A percentile compares a stretch with the other conserved stretches of the same genome.
Evolutionary conservation across 208 protist species (phyloP).

Genomic region (Leishmania major): DNA sequence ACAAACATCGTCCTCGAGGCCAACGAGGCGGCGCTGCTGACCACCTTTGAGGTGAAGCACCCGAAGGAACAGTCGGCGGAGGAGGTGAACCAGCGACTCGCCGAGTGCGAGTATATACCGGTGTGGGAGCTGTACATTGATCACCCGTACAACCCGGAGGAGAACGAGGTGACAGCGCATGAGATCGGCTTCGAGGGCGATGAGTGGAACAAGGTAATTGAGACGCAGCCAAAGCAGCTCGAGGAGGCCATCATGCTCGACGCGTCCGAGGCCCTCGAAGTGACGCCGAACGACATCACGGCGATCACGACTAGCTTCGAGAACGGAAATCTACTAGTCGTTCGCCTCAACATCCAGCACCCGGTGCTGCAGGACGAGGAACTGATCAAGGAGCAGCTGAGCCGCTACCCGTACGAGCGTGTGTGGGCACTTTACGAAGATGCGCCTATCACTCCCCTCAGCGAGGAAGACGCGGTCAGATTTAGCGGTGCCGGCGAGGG

Average conservation of each 20-base stretch:
- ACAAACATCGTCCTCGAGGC: slow-evolving; percentile 39
- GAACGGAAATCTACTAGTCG: slow-evolving; percentile 36
- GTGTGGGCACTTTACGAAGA: slow-evolving; percentile 57
- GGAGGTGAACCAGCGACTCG: slow-evolving; percentile 45
- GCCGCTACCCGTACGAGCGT: slow-evolving; percentile 45
- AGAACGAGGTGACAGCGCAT: slow-evolving; percentile 35
- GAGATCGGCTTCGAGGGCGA: slow-evolving; percentile 60
- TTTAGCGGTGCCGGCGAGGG: slow-evolving; percentile 11
- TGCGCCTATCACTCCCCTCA: slow-evolving; percentile 17
- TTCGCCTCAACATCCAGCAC: slow-evolving; percentile 40
- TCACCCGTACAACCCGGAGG: slow-evolving; percentile 37
- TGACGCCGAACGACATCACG: slow-evolving; percentile 37
- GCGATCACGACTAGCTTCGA: slow-evolving; percentile 27
- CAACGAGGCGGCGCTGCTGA: slow-evolving; percentile 22
- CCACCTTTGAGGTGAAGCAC: slow-evolving; percentile 52
- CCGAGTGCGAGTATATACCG: slow-evolving; percentile 39
- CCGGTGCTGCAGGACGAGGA: slow-evolving; percentile 34
- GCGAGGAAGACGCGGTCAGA: slow-evolving; percentile 12
- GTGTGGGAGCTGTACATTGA: slow-evolving; percentile 59
- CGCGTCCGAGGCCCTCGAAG: slow-evolving; percentile 41
- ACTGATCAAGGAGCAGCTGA: slow-evolving; percentile 52
- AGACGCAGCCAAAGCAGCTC: slow-evolving; percentile 40
- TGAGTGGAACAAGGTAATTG: slow-evolving; percentile 58
- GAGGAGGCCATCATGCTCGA: slow-evolving; percentile 46
- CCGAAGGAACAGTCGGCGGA: slow-evolving; percentile 35